phyloP scores from a whole-genome alignment of 495 filamentous ascomycete species.

The Aeminium ludgeri region DNA sequence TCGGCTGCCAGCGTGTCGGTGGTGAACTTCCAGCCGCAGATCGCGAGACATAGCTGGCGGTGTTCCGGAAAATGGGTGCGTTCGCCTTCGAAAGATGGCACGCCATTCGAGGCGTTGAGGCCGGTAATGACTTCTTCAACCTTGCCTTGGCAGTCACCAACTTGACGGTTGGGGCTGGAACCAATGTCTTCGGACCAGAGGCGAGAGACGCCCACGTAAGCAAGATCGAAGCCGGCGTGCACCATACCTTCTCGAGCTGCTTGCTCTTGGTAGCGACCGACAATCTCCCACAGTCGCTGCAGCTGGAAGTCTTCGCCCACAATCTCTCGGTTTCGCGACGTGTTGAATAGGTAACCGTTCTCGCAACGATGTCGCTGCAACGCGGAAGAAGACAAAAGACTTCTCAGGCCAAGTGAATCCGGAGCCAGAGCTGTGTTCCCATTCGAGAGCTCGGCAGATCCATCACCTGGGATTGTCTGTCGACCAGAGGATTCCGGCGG shows the following conservation, averaged over 20 bases:
- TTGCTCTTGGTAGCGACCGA: slow-evolving; percentile 20
- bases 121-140: slow-evolving; percentile 35
- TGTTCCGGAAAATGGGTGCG: slow-evolving; percentile 55
- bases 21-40: slow-evolving; percentile 56
- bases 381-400: not conserved
- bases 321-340: slow-evolving; percentile 46
- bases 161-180: slow-evolving; percentile 15
- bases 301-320: slow-evolving; percentile 57
- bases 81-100: slow-evolving; percentile 33
- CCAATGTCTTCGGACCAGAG: slow-evolving; percentile 72
- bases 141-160: slow-evolving; percentile 7
- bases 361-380: slow-evolving; percentile 34
- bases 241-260: slow-evolving; percentile 58
- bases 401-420: not conserved
- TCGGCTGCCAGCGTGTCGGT: slow-evolving; percentile 43
- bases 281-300: slow-evolving; percentile 48
- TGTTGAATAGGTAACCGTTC: slow-evolving; percentile 69
- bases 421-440: not conserved
- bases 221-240: slow-evolving; percentile 56
- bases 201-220: slow-evolving; percentile 64
- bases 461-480: not conserved
- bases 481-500: not conserved
- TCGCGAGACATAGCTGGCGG: slow-evolving; percentile 58
- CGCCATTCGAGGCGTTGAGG: slow-evolving; percentile 27
- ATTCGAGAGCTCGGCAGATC: not conserved